phyloP scores from a whole-genome alignment of 257 asterid species.

The Eustoma russellianum region DNA sequence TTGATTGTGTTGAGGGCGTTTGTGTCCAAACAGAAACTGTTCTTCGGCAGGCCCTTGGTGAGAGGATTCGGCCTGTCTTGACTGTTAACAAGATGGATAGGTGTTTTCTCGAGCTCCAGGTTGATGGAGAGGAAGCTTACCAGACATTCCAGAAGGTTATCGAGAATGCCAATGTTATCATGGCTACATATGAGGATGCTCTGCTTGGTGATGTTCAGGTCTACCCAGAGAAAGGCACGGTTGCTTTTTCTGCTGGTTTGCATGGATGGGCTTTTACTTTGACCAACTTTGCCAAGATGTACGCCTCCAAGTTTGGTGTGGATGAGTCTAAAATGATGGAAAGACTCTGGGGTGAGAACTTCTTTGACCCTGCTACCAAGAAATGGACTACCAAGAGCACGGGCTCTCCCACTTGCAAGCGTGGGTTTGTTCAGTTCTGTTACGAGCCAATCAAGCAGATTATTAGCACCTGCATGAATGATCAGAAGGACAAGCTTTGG shows the following conservation, averaged over 20 bases:
- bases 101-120: conserved; percentile 36
- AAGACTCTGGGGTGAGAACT: conserved; percentile 40
- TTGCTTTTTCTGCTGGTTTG: conserved; percentile 37
- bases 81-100: conserved; percentile 41
- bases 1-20: conserved; percentile 36
- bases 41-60: conserved; percentile 35
- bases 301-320: conserved; percentile 28
- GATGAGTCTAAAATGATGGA: conserved; percentile 35
- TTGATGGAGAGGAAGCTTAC: conserved; percentile 37
- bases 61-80: conserved; percentile 35
- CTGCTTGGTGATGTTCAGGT: conserved; percentile 35
- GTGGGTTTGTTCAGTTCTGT: conserved; percentile 34
- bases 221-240: conserved; percentile 35
- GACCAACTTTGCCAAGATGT: conserved; percentile 28
- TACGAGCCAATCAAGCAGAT: conserved; percentile 33
- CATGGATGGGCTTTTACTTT: conserved; percentile 40
- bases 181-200: conserved; percentile 33
- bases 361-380: conserved; percentile 27
- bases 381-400: conserved; percentile 28
- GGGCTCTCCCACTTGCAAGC: conserved; percentile 24
- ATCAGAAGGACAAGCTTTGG: conserved; percentile 33
- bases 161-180: conserved; percentile 33
- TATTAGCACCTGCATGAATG: conserved; percentile 30
- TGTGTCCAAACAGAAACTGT: conserved; percentile 40
- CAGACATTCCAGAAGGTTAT: conserved; percentile 26